Conservation (phyloP, 371 early-diverging fungal genomes). For the Apophysomyces elegans region DNA sequence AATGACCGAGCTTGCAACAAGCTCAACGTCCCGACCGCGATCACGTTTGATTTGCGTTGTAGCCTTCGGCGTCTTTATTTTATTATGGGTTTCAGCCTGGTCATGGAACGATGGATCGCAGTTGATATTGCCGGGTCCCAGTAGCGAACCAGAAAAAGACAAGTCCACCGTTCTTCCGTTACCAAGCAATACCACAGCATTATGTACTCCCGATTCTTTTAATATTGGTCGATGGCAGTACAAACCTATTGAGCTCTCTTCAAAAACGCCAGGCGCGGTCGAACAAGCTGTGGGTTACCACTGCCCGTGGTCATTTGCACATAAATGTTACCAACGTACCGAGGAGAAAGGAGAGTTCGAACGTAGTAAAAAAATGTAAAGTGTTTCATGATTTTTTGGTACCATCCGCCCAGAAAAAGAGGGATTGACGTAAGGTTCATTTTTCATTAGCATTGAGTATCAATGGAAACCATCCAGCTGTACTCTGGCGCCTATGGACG, state of each 20-base stretch:
- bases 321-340: constrained; percentile 38
- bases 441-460: constrained; percentile 33
- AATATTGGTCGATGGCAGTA: constrained; percentile 42
- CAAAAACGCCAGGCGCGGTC: constrained; percentile 26
- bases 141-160: not conserved
- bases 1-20: not conserved
- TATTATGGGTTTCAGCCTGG: constrained; percentile 24
- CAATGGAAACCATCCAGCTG: constrained; percentile 39
- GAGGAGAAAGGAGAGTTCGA: constrained; percentile 27
- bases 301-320: constrained; percentile 37
- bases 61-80: constrained; percentile 16
- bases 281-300: constrained; percentile 31
- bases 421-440: not conserved
- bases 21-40: not conserved
- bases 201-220: constrained; percentile 30
- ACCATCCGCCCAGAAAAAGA: not conserved
- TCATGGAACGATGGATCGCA: constrained; percentile 13
- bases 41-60: constrained; percentile 4
- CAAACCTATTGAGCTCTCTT: constrained; percentile 20
- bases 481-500: constrained; percentile 25
- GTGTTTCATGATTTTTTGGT: not conserved
- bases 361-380: constrained; percentile 42
- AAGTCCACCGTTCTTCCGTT: not conserved
- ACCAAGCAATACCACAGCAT: constrained; percentile 12
- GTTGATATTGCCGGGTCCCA: constrained; percentile 7